Base-by-base conservation (phyloP, 495 filamentous ascomycete genomes). In the Hapsidospora chrysogenum region DNA sequence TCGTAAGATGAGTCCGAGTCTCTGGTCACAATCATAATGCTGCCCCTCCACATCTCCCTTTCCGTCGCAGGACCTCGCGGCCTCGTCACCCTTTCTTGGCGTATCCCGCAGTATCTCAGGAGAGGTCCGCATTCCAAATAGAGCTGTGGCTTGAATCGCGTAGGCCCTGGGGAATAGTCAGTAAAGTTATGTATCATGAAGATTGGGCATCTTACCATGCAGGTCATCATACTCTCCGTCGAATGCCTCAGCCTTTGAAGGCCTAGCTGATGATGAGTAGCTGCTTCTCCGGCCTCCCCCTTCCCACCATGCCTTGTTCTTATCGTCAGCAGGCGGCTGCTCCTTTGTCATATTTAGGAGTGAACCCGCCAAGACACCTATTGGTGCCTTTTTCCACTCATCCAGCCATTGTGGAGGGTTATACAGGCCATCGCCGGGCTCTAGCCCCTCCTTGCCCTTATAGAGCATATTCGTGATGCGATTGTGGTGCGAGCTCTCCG, bases 71-170 rank as follows among this genome's bases (percentile, higher is more conserved):
- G 40, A 36, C 45, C 49, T 27, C 47, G 47, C 11, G 38, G 49
- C 27, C 54, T 50, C 33, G 36, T 41, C 27, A 51, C 47, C 29
- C 46, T 51, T 45, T 80, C 72, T 31, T 57, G 52, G 29, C 74
- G 64, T 23, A 94, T 64, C n/a, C 92, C 89, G 31, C 76, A 80
- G 54, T 86, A 97, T 21, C 92, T 70, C 36, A 97, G 60, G 29
- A 96, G 60, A 11, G 89, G 89, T 3, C 89, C 89, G 49, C 85
- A 87, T 54, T 82, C 83, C 30, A 97, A 63, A 51, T 82, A 85
- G 4, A 97, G 57, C 9, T 70, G 66, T 9, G 89, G 89, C 36
- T 77, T 76, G 58, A 94, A 97, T 38, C 62, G 64, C 18, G 83
- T 81, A 26, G 66, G 64, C 31, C 56, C 65, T n/a, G n/a, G n/a